Evolutionary conservation across 2,329 filamentous ascomycete genomes (phyloP), one percentile per base, ranked within the genome.

Genomic region (Calonectria naviculata): DNA sequence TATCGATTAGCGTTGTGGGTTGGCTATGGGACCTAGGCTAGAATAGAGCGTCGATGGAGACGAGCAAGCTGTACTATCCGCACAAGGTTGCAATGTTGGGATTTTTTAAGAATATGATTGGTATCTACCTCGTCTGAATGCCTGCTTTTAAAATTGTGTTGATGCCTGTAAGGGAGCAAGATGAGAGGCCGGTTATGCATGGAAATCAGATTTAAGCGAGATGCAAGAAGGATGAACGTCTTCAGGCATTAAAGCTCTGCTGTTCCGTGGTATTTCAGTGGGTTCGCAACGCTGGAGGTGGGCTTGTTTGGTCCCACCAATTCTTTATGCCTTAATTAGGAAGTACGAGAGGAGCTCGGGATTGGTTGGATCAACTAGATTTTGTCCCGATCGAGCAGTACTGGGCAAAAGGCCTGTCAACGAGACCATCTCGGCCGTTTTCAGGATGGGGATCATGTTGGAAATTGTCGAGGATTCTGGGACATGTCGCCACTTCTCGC

Each of bases 1-100:
- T 29, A 49, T 61, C 62, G 47, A 42, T 61, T 36, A 67, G 46
- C 26, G 29, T 38, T 36, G 62, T 71, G 72, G 61, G 65, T 71
- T 58, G 15, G 24, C 21, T 15, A 3, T 73, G 70, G 65, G 60
- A 70, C 64, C 65, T 46, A 71, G 67, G 67, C 64, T 75, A 75
- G 71, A 78, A 76, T 76, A 73, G 60, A 75, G 54, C 60, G 60
- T 38, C 28, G 42, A 65, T 54, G 38, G 36, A 65, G 44, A 63
- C 65, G 26, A 49, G 41, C 28, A 54, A 46, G 47, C 68, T 71
- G 73, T 65, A 69, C 38, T 68, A 73, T 67, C 71, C 73, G 68
- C 36, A 62, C 49, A 46, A 36, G 46, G 26, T 26, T 17, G 61
- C 15, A 10, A 61, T 65, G 26, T 42, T 68, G 21, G 31, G 7